Evolutionary conservation across 208 protist genomes (phyloP), one percentile per base, ranked within the genome.

Genomic region (Dictyostelium gargantuum): DNA sequence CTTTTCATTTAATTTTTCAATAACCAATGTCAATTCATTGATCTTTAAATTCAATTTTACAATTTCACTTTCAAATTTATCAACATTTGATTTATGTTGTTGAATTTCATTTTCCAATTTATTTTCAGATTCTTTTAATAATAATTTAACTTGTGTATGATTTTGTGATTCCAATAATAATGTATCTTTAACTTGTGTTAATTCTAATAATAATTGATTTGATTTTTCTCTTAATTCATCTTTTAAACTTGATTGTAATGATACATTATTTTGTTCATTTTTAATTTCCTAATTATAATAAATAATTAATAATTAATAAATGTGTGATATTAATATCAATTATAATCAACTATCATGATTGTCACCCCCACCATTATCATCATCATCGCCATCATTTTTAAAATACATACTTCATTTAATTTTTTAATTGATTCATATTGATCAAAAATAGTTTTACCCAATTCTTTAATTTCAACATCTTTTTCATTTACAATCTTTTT

Each of bases 401-500:
- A n/a, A 61, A 52, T 42, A 40, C 42, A 40, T 32, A 58, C 48
- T 40, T 63, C 23, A 63, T 77, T 86, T n/a, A 63, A 40, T 13
- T 29, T 21, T 75, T 32, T 17, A 61, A 86, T 38, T 52, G 46
- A 46, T 17, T 66, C 70, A 54, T 6, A 3, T 29, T 89, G 66
- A 26, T 77, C 70, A 66, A 70, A 77, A 17, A 89, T 68, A 52
- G 35, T 66, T 79, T 89, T 15, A 79, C 50, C 68, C 32, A 89
- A 26, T n/a, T 6, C 3, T 38, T 26, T 52, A n/a, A 89, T 61
- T 42, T 89, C 82, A 29, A 0, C 1, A 40, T 89, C 70, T 26
- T 79, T 89, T 17, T 89, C 70, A 48, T 23, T 21, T 4, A 89
- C 17, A 42, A 76, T 76, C 29, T 32, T 75, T 74, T 89, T 89